These are phyloP conservation scores for Cyclotella cryptica DNA, from an alignment of 108 stramenopile genomes.

Conservation along the genomic window DNA sequence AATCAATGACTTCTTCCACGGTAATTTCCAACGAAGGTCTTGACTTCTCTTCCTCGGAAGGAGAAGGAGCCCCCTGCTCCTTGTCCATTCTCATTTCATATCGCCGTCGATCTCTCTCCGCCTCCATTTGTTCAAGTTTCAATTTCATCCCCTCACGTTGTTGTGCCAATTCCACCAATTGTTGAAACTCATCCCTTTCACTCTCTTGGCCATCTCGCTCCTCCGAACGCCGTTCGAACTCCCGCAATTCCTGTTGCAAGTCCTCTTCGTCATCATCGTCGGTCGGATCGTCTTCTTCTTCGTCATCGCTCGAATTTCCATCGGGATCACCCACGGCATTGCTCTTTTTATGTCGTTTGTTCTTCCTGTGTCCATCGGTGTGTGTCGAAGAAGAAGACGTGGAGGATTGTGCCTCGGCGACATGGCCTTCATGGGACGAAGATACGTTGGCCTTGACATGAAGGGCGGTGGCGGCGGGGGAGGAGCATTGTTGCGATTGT, in stretches of 20 bases:
- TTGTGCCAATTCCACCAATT: conserved; percentile 28
- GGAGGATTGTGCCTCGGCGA: background rate
- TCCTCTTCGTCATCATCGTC: conserved; percentile 55
- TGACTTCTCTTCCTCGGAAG: conserved; percentile 41
- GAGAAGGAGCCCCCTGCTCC: conserved; percentile 10
- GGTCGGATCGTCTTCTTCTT: conserved; percentile 44
- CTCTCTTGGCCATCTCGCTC: background rate
- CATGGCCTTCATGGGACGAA: too few species aligned
- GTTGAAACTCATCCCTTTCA: conserved; percentile 13
- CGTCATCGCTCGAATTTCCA: conserved; percentile 60
- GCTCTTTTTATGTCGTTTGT: conserved; percentile 48
- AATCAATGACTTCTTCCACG: conserved; percentile 37
- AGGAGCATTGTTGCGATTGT: too few species aligned
- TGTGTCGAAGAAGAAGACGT: background rate
- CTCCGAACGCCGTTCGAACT: conserved; percentile 26
- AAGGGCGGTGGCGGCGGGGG: too few species aligned
- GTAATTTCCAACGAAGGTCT: conserved; percentile 60
- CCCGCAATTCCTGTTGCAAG: conserved; percentile 59
- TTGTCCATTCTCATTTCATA: background rate
- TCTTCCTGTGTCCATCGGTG: background rate
- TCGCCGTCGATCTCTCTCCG: conserved; percentile 12
- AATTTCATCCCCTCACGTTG: conserved; percentile 34
- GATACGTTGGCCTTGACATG: too few species aligned
- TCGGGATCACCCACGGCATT: conserved; percentile 89
- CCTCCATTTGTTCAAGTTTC: conserved; percentile 32